Evolutionary conservation across 108 stramenopile genomes (phyloP), one percentile per base, ranked within the genome.

Genomic region (Skeletonema tropicum): DNA sequence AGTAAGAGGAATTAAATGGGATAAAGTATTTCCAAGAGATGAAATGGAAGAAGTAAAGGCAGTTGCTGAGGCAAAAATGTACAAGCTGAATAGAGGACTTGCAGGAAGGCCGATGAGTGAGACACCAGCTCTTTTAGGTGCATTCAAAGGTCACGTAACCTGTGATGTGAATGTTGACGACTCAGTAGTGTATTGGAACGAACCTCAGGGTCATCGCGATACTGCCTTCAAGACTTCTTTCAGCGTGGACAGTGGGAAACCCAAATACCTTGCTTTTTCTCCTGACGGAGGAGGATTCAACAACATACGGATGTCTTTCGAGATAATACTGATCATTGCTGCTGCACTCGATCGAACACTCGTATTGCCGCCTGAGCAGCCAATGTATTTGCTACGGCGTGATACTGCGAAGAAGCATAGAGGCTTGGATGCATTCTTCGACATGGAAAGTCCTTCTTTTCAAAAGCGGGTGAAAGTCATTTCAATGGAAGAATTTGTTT

Each of bases 341-440:
- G 78, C 88, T 36, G 89, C 84, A 26, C 91, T 89, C 5, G 91
- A 92, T 30, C 78, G 96, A 29, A 92, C 89, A 1, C 57, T 97
- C 6, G 89, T 97, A 2, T 63, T 96, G 57, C 97, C 94, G 14
- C 97, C 97, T n/a, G 89, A 88, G 29, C 58, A 86, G 42, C 90
- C 89, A 3, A 66, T 94, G 33, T 97, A 97, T 73, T 52, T 97
- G 10, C 68, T 97, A 42, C 66, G 83, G 23, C 80, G 80, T 29
- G 93, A 93, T 73, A 74, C 78, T 31, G 66, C 21, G 12, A 79
- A 82, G 36, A 73, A 59, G 17, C 85, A 87, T 31, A 85, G 90
- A 14, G 82, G 88, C 14, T 89, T 95, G 73, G 81, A 83, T n/a
- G 91, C 95, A 63, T 96, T 96, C 73, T 95, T 93, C 59, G 87